Conservation (phyloP, 73 alveolate genomes). For the Paramecium octaurelia region DNA sequence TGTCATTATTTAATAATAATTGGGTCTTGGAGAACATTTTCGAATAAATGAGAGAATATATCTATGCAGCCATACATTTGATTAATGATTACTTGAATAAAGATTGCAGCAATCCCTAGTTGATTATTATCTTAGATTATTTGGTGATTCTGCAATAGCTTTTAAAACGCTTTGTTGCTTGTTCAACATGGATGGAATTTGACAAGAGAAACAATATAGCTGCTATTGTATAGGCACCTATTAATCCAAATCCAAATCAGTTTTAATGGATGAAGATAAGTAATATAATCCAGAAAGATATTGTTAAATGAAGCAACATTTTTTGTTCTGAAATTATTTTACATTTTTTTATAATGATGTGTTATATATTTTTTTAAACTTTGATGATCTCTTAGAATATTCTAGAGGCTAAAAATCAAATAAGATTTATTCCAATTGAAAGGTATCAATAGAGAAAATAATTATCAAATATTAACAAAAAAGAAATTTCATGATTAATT, state of each 20-base stretch:
- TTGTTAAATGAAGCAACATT: background rate
- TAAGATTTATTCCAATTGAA: background rate
- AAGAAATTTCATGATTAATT: too few species aligned
- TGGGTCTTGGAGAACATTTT: background rate
- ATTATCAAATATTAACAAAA: too few species aligned
- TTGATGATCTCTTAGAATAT: background rate
- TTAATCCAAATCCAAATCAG: background rate
- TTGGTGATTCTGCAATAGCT: background rate
- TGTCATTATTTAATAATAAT: background rate
- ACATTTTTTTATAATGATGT: background rate
- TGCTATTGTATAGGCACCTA: background rate
- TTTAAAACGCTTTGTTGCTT: background rate
- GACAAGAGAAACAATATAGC: background rate
- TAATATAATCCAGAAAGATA: background rate
- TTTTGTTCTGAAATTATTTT: background rate
- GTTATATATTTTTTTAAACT: background rate
- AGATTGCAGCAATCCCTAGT: background rate
- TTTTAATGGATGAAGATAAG: background rate
- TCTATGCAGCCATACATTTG: background rate
- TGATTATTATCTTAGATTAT: background rate
- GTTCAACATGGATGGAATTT: background rate
- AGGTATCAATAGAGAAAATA: background rate
- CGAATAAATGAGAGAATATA: background rate
- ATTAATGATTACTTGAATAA: background rate
- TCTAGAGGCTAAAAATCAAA: background rate